Evolutionary conservation across 305 asterid genomes (phyloP).

Genomic region (Petunia hybrid): DNA sequence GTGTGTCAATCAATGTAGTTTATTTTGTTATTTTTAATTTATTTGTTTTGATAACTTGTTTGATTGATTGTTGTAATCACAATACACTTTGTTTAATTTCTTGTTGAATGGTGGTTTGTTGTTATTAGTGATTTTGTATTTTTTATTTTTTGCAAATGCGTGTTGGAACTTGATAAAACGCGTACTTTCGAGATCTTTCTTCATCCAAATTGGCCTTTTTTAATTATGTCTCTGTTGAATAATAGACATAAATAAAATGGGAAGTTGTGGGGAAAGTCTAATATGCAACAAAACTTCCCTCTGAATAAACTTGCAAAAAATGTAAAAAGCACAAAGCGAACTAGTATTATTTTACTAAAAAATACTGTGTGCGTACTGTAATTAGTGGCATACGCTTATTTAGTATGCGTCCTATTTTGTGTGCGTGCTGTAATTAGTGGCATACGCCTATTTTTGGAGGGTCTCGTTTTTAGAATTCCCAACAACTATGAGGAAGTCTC

Average conservation of each 20-base stretch:
- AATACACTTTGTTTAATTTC: background rate
- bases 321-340: too few species aligned
- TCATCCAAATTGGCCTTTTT: background rate
- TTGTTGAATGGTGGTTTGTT: slow-evolving; percentile 2
- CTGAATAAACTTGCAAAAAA: too few species aligned
- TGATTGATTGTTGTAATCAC: slow-evolving; percentile 22
- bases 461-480: too few species aligned
- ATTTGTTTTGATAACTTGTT: background rate
- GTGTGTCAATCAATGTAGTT: background rate
- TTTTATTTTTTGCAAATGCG: background rate
- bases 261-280: too few species aligned
- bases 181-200: slow-evolving; percentile 12
- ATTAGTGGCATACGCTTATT: too few species aligned
- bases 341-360: too few species aligned
- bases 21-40: background rate
- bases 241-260: background rate
- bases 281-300: too few species aligned
- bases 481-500: too few species aligned
- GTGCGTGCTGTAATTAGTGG: too few species aligned
- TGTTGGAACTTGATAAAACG: background rate
- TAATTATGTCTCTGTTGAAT: background rate
- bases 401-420: too few species aligned
- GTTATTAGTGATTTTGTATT: background rate
- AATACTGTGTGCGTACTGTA: too few species aligned
- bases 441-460: too few species aligned